Evolutionary conservation across 2,329 filamentous ascomycete genomes (phyloP), one percentile per base, ranked within the genome.

Genomic region (Xylaria sp.): DNA sequence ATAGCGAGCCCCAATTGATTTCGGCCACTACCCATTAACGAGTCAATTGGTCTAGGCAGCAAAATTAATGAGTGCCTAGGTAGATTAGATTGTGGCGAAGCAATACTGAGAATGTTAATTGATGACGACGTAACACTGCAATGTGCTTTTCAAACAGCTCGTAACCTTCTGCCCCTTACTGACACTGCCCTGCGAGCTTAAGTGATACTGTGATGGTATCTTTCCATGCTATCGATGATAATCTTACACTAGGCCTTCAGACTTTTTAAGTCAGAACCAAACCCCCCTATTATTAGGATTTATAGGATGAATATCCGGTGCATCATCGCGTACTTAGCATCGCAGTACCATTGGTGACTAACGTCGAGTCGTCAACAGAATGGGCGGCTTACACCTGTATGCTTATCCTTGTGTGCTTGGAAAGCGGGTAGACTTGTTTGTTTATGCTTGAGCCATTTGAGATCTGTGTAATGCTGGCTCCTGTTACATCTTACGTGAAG

Each of bases 1-100:
- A 51, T 66, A 44, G 27, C 25, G 54, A 54, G 27, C 29, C 55
- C 21, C 25, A 18, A 29, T 40, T 8, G 3, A 12, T 50, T 35
- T 57, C 40, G 40, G 51, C 16, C 42, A 42, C 16, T 18, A 29
- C 37, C 13, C 29, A 29, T 53, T 32, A 5, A 32, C 12, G 27
- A 6, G 16, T 21, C 29, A 37, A 54, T 25, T n/a, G 42, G 29
- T 62, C 62, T 37, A 65, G 58, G 62, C 44, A 65, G 23, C 53
- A 53, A 12, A 58, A 68, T 57, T 62, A 62, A 59, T 32, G 12
- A 54, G 55, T n/a, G 13, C 61, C 47, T 60, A 48, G 29, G 37
- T 51, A 53, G 37, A 66, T 57, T 63, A 42, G 10, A 63, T 44
- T 32, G 67, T 66, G 67, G 67, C 67, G 63, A 57, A 69, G 67